These are phyloP conservation scores for Fusarium sulawesiense DNA, from an alignment of 2,329 filamentous ascomycete species.

Conservation along the genomic window DNA sequence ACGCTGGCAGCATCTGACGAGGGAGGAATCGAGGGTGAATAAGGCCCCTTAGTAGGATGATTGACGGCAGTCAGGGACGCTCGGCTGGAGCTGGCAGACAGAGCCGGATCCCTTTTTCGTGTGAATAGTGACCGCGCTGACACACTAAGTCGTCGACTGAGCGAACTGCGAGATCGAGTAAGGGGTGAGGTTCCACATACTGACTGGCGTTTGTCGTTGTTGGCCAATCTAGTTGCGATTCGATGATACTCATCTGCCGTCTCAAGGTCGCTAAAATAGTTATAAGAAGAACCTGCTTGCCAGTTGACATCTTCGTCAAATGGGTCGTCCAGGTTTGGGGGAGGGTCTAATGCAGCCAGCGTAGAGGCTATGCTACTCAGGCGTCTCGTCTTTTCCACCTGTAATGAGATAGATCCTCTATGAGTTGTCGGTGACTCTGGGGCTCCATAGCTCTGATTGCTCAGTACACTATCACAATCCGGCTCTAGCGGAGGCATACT, in stretches of 20 bases:
- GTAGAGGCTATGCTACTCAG: conserved; percentile 18
- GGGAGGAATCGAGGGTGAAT: conserved; percentile 24
- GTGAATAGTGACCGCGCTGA: conserved; percentile 45
- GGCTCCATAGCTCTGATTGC: conserved; percentile 38
- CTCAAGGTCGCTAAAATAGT: conserved; percentile 48
- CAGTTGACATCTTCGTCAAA: conserved; percentile 30
- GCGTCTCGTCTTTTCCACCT: conserved; percentile 32
- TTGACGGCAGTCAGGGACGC: conserved; percentile 22
- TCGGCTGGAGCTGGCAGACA: conserved; percentile 28
- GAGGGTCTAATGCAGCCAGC: conserved; percentile 14
- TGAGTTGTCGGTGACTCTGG: conserved; percentile 34
- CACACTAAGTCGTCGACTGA: conserved; percentile 45
- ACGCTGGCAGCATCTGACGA: conserved; percentile 24
- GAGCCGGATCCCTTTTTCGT: conserved; percentile 41
- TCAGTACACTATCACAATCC: conserved; percentile 42
- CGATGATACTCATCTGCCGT: conserved; percentile 52
- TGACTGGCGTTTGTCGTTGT: conserved; percentile 40
- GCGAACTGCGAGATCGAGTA: conserved; percentile 30
- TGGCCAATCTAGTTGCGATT: conserved; percentile 50
- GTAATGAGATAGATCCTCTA: conserved; percentile 25
- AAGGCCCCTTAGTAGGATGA: conserved; percentile 35
- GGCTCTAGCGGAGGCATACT: conserved; percentile 43
- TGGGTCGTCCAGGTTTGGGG: conserved; percentile 15
- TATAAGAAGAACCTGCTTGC: conserved; percentile 36
- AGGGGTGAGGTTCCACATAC: conserved; percentile 21